phyloP scores from a whole-genome alignment of 1,284 basidiomycete genomes.

The Macrocystidia cucumis region DNA sequence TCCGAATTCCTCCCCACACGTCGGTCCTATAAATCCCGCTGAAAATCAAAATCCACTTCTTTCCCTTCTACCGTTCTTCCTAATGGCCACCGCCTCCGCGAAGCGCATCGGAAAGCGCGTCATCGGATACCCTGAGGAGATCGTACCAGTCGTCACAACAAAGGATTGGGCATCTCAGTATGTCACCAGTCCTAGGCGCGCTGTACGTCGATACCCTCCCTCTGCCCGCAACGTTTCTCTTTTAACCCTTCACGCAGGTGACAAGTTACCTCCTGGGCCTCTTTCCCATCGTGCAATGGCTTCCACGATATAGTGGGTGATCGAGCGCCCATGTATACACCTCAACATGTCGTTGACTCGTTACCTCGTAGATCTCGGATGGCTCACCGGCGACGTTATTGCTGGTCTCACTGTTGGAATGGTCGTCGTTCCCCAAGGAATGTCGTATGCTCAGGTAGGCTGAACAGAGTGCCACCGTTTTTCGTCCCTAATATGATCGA shows the following conservation, averaged over 20 bases:
- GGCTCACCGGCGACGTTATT: slow-evolving; percentile 77
- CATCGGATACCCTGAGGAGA: slow-evolving; percentile 53
- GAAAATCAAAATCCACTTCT: too few relatives aligned
- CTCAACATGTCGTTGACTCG: slow-evolving; percentile 8
- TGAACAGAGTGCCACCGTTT: background rate
- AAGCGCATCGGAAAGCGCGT: slow-evolving; percentile 51
- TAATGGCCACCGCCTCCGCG: slow-evolving; percentile 33
- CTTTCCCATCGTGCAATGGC: slow-evolving; percentile 84
- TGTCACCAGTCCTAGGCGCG: slow-evolving; percentile 33
- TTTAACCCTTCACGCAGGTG: slow-evolving; percentile 29
- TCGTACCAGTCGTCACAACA: slow-evolving; percentile 48
- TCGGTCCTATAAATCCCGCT: too few relatives aligned
- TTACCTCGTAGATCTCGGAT: slow-evolving; percentile 47
- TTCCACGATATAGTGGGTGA: slow-evolving; percentile 76
- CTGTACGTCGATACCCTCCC: slow-evolving; percentile 27
- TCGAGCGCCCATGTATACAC: slow-evolving; percentile 2
- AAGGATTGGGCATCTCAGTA: slow-evolving; percentile 42
- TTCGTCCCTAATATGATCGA: slow-evolving; percentile 8
- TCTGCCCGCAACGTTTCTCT: slow-evolving; percentile 6
- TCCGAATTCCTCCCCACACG: too few relatives aligned
- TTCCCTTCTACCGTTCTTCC: slow-evolving; percentile 10
- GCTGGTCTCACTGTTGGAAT: slow-evolving; percentile 89
- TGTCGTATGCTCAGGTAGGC: slow-evolving; percentile 73
- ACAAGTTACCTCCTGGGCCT: slow-evolving; percentile 57
- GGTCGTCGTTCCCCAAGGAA: slow-evolving; percentile 85